phyloP scores from a whole-genome alignment of 1,139 yeast genomes.

The Scheffersomyces parashehatae region DNA sequence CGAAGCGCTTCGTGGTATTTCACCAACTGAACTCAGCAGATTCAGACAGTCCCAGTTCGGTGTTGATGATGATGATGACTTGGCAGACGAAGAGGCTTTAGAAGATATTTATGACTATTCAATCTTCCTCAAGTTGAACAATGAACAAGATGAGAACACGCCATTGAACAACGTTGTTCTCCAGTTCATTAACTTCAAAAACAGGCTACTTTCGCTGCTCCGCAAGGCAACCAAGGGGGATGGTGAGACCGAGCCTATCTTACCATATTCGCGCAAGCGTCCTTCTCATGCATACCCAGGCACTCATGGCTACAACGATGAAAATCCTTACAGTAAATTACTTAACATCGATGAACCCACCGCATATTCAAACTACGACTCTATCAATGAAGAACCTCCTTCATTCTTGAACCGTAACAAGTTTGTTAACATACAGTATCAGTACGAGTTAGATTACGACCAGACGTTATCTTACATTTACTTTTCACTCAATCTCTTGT shows the following conservation, averaged over 20 bases:
- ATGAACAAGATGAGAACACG: slow-evolving; percentile 14
- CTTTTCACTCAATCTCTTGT: slow-evolving; percentile 35
- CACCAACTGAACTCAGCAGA: background rate
- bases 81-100: slow-evolving; percentile 13
- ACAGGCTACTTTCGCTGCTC: slow-evolving; percentile 8
- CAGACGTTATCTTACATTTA: slow-evolving; percentile 38
- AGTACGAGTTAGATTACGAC: slow-evolving; percentile 38
- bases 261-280: no score
- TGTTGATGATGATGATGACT: slow-evolving; percentile 3
- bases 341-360: slow-evolving; percentile 1
- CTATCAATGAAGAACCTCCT: slow-evolving; percentile 35
- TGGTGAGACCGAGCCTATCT: background rate
- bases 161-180: slow-evolving; percentile 16
- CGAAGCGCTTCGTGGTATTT: background rate
- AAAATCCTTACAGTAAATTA: background rate
- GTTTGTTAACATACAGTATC: slow-evolving; percentile 16
- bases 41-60: background rate
- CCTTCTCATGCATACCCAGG: background rate
- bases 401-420: slow-evolving; percentile 13
- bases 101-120: slow-evolving; percentile 12
- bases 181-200: slow-evolving; percentile 20
- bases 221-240: background rate
- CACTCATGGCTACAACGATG: background rate
- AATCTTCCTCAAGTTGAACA: slow-evolving; percentile 17
- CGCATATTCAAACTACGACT: slow-evolving; percentile 24